A percentile compares a stretch with the other conserved stretches of the same genome.
phyloP scores from a whole-genome alignment of 805 yeast genomes.

The Candida chauliodis region DNA sequence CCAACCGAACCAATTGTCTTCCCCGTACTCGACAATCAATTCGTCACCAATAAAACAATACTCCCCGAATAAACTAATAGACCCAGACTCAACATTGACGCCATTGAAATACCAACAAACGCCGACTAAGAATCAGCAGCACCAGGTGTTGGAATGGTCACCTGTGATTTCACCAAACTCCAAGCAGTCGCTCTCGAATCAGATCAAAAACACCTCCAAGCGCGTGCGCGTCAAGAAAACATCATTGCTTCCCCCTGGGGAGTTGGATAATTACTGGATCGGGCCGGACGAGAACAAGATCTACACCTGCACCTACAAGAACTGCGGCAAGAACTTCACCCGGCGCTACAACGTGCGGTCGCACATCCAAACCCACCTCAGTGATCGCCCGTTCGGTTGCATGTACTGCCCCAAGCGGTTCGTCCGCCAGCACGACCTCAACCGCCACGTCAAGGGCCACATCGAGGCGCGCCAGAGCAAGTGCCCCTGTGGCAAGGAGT shows the following conservation, averaged over 20 bases:
- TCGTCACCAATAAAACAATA: slow-evolving; percentile 26
- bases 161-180: slow-evolving; percentile 40
- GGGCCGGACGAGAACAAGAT: slow-evolving; percentile 74
- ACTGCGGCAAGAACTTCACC: slow-evolving; percentile 80
- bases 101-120: slow-evolving; percentile 30
- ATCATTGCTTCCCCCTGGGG: slow-evolving; percentile 83
- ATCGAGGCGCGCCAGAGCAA: slow-evolving; percentile 58
- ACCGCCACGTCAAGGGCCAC: slow-evolving; percentile 87
- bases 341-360: slow-evolving; percentile 90
- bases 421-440: slow-evolving; percentile 92
- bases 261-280: slow-evolving; percentile 74
- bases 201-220: slow-evolving; percentile 46
- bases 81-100: slow-evolving; percentile 37
- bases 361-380: slow-evolving; percentile 93
- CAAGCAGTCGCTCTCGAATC: slow-evolving; percentile 31
- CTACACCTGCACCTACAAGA: slow-evolving; percentile 70
- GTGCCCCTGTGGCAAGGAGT: slow-evolving; percentile 94
- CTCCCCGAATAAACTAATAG: slow-evolving; percentile 30
- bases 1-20: neutral
- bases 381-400: slow-evolving; percentile 91
- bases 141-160: slow-evolving; percentile 35
- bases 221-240: slow-evolving; percentile 49
- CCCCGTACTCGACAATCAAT: slow-evolving; percentile 15
- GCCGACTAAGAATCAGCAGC: slow-evolving; percentile 18
- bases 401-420: slow-evolving; percentile 74